Evolutionary conservation across 2,329 filamentous ascomycete genomes (phyloP).

Genomic region (Xylariaceae sp.): DNA sequence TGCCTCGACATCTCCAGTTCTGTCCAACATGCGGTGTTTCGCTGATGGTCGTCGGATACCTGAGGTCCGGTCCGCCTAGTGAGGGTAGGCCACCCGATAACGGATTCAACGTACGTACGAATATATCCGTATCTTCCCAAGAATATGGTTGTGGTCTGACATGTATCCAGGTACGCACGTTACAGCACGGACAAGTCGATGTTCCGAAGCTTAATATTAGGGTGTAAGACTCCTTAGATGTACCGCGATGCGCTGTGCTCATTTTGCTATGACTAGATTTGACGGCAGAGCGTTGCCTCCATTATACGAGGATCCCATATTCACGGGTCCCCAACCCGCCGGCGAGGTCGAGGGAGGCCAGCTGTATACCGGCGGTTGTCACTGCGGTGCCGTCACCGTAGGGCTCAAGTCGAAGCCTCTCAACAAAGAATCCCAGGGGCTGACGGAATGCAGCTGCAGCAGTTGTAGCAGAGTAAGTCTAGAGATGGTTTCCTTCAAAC

Average conservation of each 20-base stretch:
- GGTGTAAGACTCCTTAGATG: conserved; percentile 33
- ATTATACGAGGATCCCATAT: conserved; percentile 36
- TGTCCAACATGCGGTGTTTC: conserved; percentile 48
- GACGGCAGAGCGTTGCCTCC: conserved; percentile 36
- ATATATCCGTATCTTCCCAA: neutral
- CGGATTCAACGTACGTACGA: conserved; percentile 41
- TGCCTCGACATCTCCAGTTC: conserved; percentile 38
- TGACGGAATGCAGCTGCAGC: conserved; percentile 50
- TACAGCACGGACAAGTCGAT: conserved; percentile 42
- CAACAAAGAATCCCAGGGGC: conserved; percentile 34
- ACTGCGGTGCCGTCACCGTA: conserved; percentile 48
- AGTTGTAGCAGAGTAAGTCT: conserved; percentile 34
- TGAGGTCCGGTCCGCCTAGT: conserved; percentile 24
- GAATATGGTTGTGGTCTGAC: neutral
- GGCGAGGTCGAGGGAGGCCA: conserved; percentile 36
- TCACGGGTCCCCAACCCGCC: conserved; percentile 41
- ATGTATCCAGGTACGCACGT: conserved; percentile 36
- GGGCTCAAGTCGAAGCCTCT: conserved; percentile 42
- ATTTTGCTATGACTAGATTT: conserved; percentile 25
- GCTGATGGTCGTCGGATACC: conserved; percentile 33
- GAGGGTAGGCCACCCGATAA: conserved; percentile 31
- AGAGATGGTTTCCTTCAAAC: neutral
- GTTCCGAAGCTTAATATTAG: conserved; percentile 38
- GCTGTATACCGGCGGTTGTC: conserved; percentile 49
- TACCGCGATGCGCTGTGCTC: neutral